These are phyloP conservation scores for Cymodocea nodosa DNA, from an alignment of 116 monocot species.

Conservation along the genomic window DNA sequence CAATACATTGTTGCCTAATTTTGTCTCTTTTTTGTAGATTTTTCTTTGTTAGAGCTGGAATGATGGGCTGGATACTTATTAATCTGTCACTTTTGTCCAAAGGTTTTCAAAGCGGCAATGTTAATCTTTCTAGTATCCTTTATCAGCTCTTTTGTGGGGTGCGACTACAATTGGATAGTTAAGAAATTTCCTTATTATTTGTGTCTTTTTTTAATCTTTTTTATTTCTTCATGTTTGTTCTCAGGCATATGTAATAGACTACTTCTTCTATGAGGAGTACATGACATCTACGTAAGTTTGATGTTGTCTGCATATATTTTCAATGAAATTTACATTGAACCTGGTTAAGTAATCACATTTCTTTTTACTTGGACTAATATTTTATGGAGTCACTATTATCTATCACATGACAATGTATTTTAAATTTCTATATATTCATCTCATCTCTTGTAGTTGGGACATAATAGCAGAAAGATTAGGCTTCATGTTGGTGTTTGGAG, in stretches of 20 bases:
- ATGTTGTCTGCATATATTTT: background rate
- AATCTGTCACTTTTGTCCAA: slow-evolving; percentile 83
- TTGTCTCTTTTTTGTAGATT: slow-evolving; percentile 40
- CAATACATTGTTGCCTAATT: background rate
- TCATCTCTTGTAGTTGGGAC: slow-evolving; percentile 64
- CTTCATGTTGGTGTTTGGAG: slow-evolving; percentile 94
- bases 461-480: slow-evolving; percentile 93
- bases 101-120: slow-evolving; percentile 47
- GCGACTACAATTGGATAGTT: slow-evolving; percentile 5
- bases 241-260: slow-evolving; percentile 74
- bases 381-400: too few species aligned
- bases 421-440: background rate
- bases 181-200: background rate
- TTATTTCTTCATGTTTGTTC: slow-evolving; percentile 9
- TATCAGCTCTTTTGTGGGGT: slow-evolving; percentile 94
- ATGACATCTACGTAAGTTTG: slow-evolving; percentile 97
- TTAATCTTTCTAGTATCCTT: slow-evolving; percentile 65
- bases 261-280: slow-evolving; percentile 87
- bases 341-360: too few species aligned
- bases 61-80: slow-evolving; percentile 98
- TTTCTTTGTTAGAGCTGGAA: slow-evolving; percentile 95
- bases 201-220: background rate
- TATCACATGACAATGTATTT: background rate
- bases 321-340: background rate
- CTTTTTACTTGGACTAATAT: too few species aligned